These are phyloP conservation scores for Coemansia sp. DNA, from an alignment of 192 early-diverging fungal species.

Conservation along the genomic window DNA sequence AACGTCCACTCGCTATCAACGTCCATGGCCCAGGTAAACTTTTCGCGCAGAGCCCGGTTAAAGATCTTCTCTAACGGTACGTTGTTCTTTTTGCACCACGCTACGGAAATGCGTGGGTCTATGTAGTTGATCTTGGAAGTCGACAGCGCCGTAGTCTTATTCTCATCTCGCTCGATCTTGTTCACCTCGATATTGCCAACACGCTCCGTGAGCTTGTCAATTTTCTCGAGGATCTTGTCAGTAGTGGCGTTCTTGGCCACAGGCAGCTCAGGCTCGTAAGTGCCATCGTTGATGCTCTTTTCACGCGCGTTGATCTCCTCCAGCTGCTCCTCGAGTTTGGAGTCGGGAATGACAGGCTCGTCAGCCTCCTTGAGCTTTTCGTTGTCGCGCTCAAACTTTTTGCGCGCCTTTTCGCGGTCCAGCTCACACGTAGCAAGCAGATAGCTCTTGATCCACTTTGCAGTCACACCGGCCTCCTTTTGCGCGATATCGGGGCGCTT, in stretches of 20 bases:
- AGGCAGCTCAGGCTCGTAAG: constrained; percentile 33
- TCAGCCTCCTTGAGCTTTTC: constrained; percentile 72
- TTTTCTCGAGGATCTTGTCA: constrained; percentile 75
- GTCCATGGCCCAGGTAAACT: constrained; percentile 95
- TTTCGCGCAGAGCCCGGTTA: constrained; percentile 84
- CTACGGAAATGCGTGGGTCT: constrained; percentile 93
- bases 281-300: constrained; percentile 45
- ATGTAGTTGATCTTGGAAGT: constrained; percentile 99
- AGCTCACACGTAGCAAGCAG: constrained; percentile 64
- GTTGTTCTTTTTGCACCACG: constrained; percentile 88
- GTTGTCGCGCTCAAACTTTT: constrained; percentile 79
- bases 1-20: constrained; percentile 70
- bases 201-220: constrained; percentile 69
- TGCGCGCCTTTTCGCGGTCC: constrained; percentile 70
- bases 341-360: constrained; percentile 57
- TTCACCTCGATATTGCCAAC: constrained; percentile 75
- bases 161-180: constrained; percentile 94
- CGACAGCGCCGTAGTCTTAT: constrained; percentile 92
- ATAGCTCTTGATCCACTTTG: constrained; percentile 75
- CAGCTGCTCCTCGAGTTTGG: constrained; percentile 58
- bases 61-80: constrained; percentile 95
- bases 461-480: constrained; percentile 76
- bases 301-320: constrained; percentile 47
- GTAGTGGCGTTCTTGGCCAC: constrained; percentile 49
- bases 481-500: constrained; percentile 68